Percentiles rank a stretch among this genome's conserved stretches.
phyloP scores from a whole-genome alignment of 2,329 filamentous ascomycete genomes.

The Harringtonia aguacate region DNA sequence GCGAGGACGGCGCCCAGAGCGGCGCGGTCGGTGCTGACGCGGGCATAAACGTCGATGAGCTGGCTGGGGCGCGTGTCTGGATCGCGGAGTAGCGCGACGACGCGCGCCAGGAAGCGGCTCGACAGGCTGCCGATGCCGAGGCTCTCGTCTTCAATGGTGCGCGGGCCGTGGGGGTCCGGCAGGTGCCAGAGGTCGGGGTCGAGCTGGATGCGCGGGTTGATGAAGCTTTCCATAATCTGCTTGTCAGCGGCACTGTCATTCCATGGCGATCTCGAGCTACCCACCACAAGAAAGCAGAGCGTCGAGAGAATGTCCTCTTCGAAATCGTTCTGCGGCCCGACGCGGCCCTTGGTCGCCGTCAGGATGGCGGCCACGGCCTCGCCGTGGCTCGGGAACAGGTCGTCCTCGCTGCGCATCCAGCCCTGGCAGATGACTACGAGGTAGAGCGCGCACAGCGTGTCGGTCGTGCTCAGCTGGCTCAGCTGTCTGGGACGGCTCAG shows the following conservation, averaged over 20 bases:
- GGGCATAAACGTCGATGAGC: neutral
- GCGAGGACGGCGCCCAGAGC: conserved; percentile 1
- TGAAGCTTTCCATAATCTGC: conserved; percentile 8
- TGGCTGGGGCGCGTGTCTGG: neutral
- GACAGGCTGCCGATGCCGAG: neutral
- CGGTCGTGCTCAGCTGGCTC: neutral
- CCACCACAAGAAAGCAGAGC: conserved; percentile 6
- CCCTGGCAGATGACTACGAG: conserved; percentile 8
- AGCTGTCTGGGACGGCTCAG: neutral
- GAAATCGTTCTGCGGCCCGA: neutral
- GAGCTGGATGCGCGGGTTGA: conserved; percentile 9
- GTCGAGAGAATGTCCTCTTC: conserved; percentile 5
- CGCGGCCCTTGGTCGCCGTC: neutral
- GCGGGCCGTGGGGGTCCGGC: conserved; percentile 1
- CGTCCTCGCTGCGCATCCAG: conserved; percentile 6
- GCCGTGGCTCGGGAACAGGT: conserved; percentile 3
- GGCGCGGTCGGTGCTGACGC: neutral
- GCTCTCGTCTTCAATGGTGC: neutral
- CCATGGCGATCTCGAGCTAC: too few relatives aligned
- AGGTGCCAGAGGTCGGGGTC: conserved; percentile 5
- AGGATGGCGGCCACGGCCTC: conserved; percentile 9
- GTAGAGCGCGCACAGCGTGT: conserved; percentile 10
- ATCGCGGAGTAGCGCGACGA: neutral
- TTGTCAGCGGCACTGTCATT: neutral
- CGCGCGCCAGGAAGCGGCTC: neutral